Conservation (phyloP, 768 basidiomycete genomes). For the Macrolepiota fuliginosa region DNA sequence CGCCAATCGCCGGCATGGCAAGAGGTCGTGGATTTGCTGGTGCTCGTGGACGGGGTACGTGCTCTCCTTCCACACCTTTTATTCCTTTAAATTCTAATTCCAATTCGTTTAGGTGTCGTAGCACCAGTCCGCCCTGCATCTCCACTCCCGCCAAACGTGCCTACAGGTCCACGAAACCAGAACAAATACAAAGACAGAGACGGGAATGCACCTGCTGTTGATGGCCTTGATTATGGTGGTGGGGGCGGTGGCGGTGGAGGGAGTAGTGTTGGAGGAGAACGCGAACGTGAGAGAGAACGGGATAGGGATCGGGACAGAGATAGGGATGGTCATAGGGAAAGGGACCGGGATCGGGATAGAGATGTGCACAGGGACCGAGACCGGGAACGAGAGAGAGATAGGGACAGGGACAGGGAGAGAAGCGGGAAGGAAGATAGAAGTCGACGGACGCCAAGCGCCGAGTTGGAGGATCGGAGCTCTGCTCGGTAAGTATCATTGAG, state of each 20-base stretch:
- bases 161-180: constrained; percentile 84
- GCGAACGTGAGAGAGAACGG: constrained; percentile 7
- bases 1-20: constrained; percentile 31
- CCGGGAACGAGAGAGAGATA: constrained; percentile 4
- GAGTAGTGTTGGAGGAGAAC: constrained; percentile 27
- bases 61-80: constrained; percentile 6
- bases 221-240: constrained; percentile 80
- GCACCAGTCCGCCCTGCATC: constrained; percentile 75
- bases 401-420: constrained; percentile 5
- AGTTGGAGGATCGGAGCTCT: constrained; percentile 65
- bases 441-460: constrained; percentile 59
- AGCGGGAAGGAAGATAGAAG: not conserved
- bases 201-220: constrained; percentile 79
- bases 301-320: constrained; percentile 29
- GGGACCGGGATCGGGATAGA: constrained; percentile 6
- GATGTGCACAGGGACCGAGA: not conserved
- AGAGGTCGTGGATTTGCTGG: constrained; percentile 40
- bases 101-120: constrained; percentile 33
- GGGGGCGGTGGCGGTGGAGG: constrained; percentile 43
- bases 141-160: constrained; percentile 82
- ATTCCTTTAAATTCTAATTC: constrained; percentile 8
- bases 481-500: constrained; percentile 42
- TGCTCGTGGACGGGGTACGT: constrained; percentile 41
- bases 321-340: not conserved
- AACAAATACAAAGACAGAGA: constrained; percentile 91